These are phyloP conservation scores for Termitomyces sp. DNA, from an alignment of 768 basidiomycete species.

Conservation along the genomic window DNA sequence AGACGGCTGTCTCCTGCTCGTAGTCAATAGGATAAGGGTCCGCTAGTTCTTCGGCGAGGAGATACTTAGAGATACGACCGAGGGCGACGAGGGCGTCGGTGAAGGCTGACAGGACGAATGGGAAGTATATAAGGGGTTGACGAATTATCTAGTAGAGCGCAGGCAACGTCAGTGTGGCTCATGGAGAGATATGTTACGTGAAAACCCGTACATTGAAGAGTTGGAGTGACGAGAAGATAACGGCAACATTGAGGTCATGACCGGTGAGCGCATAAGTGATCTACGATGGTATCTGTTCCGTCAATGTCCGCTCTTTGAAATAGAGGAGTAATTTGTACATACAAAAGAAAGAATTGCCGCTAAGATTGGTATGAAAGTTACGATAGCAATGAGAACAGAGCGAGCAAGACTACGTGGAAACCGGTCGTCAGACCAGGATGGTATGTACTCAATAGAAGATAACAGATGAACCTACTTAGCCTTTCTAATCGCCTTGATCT, in stretches of 20 bases:
- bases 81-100: constrained; percentile 49
- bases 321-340: constrained; percentile 14
- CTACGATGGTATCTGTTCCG: constrained; percentile 24
- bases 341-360: constrained; percentile 50
- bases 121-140: constrained; percentile 51
- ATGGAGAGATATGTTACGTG: constrained; percentile 15
- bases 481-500: constrained; percentile 35
- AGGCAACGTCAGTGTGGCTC: not conserved
- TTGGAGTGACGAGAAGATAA: constrained; percentile 55
- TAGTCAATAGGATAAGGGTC: constrained; percentile 43
- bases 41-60: constrained; percentile 52
- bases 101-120: constrained; percentile 44
- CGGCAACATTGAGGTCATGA: constrained; percentile 47
- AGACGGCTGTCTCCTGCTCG: constrained; percentile 33
- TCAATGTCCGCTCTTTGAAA: not conserved
- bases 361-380: constrained; percentile 49
- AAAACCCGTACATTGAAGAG: constrained; percentile 42
- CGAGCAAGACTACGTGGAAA: constrained; percentile 26
- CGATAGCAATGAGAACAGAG: constrained; percentile 36
- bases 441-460: not conserved
- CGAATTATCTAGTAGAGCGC: constrained; percentile 43
- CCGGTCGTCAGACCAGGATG: not conserved
- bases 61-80: constrained; percentile 41
- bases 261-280: constrained; percentile 60
- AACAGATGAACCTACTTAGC: constrained; percentile 26